Base-by-base conservation (phyloP, 2,329 filamentous ascomycete genomes). In the Cordyceps militaris region DNA sequence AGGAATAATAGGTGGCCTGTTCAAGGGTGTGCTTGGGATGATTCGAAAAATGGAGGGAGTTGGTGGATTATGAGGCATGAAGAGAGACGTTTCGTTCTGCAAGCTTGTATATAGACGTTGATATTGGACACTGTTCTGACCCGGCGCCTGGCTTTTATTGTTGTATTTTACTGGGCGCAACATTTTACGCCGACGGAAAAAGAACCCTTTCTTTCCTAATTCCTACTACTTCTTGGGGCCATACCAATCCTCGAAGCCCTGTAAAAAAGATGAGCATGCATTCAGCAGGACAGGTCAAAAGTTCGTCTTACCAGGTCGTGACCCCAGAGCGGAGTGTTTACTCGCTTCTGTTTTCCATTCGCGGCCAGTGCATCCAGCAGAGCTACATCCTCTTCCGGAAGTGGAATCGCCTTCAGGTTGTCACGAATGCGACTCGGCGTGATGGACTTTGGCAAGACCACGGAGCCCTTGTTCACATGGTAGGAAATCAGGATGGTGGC, bases 361-460 rank as follows among this genome's bases (percentile, higher is more conserved):
- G 55, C 49, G n/a, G 54, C 52, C n/a, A 47, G 34, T 32, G 55
- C 43, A 23, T 59, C 52, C 38, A 52, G 42, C 24, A 53, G 21
- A 8, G 48, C 59, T 30, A 64, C 24, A n/a, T 63, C 61, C 24
- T 63, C 61, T 34, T 59, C 34, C 11, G 62, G 51, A 5, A 64
- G 49, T 19, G 47, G 19, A 28, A 64, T 52, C 2, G 62, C 52
- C 24, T 63, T 42, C 19, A 60, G 60, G 46, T 65, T 65, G 24
- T 55, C 55, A 3, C 50, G 51, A 42, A 65, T 64, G 24, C 63
- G 63, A 26, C 57, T 61, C 23, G 63, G 60, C 4, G 59, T 63
- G 4, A 65, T 59, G 11, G 63, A 65, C 46, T 65, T 65, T 36
- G 63, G 62, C 14, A 65, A 44, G 14, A 64, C 63, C 6, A 64